Conservation (phyloP, 257 asterid genomes). For the Nyctanthes arbortristis region DNA sequence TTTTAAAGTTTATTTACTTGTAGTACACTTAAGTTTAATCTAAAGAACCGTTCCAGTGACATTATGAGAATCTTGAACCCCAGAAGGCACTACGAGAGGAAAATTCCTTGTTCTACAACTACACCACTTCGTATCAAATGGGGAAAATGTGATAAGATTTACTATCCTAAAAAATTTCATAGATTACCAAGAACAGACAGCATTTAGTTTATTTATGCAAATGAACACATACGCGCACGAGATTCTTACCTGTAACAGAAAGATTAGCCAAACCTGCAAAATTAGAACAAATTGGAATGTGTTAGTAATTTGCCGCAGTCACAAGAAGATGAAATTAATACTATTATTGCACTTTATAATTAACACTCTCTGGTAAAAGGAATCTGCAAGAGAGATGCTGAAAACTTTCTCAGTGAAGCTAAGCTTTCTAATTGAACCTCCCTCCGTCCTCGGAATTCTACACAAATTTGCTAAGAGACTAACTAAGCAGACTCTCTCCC, state of each 20-base stretch:
- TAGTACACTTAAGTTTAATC: background rate
- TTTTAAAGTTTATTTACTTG: background rate
- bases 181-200: slow-evolving; percentile 2
- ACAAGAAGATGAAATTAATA: slow-evolving; percentile 12
- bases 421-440: background rate
- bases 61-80: background rate
- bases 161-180: background rate
- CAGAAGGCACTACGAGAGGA: background rate
- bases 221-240: no score
- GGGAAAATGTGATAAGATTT: background rate
- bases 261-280: slow-evolving; percentile 92
- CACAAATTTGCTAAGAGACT: background rate
- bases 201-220: background rate
- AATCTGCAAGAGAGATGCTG: background rate
- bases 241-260: slow-evolving; percentile 66
- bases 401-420: background rate
- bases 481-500: no score
- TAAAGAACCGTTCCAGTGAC: background rate
- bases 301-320: slow-evolving; percentile 19
- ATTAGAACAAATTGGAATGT: slow-evolving; percentile 19
- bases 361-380: background rate
- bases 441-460: no score
- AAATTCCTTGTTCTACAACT: background rate
- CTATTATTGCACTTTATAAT: background rate
- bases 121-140: no score